Base-by-base conservation (phyloP, 176 grass and related monocot genomes). In the Rhynchospora breviuscula region DNA sequence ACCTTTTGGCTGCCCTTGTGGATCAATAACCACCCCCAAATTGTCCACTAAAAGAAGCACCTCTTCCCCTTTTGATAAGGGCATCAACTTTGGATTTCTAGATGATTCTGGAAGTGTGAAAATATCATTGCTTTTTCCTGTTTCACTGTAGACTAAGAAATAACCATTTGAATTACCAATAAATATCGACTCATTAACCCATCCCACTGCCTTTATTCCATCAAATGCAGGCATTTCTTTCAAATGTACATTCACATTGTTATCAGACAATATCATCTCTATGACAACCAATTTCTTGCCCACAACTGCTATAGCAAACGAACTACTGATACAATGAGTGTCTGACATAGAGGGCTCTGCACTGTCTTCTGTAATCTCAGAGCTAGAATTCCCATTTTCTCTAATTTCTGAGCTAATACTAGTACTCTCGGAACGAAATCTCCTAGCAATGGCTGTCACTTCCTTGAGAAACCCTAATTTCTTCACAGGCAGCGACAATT, bases 41-140 rank as follows among this genome's bases (percentile, higher is more conserved):
- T 95, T 95, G 86, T 98, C 95, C 54, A 98, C 87, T 33, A 98
- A 87, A 60, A 98, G 76, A 68, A 95, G 91, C 75, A 81, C 79
- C 75, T 98, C 92, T 26, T 88, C 87, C 23, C 79, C 87, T 26
- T 91, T 84, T 2, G 80, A 90, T 84, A 98, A 84, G 10, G 86
- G 91, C 80, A 87, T 98, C 78, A 98, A 84, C 83, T 80, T 90
- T 1, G 95, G 92, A 0, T 57, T 85, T 14, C 85, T 67, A 0
- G 89, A 90, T 43, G 88, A 95, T 61, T 98, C 92, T 0, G 95
- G 95, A 78, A 98, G 91, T 0, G 82, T 62, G 86, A 98, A 95
- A 61, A 98, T 86, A 26, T 92, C 87, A 45, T 66, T 78, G 3
- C 18, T 80, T 82, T 85, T 89, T 5, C 86, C 67, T 14, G 47